Evolutionary conservation across 345 rosid genomes (phyloP), one percentile per base, ranked within the genome.

Genomic region (Sisymbrium irio): DNA sequence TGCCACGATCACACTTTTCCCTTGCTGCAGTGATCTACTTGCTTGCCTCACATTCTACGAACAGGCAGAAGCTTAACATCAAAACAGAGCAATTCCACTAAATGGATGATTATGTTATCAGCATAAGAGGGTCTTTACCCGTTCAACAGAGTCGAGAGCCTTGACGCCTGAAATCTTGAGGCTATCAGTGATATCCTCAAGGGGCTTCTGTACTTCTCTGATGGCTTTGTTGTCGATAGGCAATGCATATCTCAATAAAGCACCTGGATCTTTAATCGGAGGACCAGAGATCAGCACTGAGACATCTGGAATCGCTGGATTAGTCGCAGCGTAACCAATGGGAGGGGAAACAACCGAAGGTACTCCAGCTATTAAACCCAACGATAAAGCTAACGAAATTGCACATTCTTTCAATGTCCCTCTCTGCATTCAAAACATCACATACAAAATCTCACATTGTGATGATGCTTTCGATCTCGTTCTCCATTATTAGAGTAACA

Each of bases 261-360:
- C 91, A 45, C 81, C 96, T 0, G 99, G 99, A 47, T 95, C 99
- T 82, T 95, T 95, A 20, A 91, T 92, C 0, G 99, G 97, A 3
- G 99, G 99, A 18, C 97, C 99, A 3, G 99, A 95, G 71, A 95
- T 95, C 49, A 95, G 82, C 65, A 95, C 96, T 1, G 93, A 83
- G 11, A 94, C 72, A 62, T 94, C 91, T 36, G 93, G 81, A 79
- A 91, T 67, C 9, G 85, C 87, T 47, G 90, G 89, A 69, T 40
- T 80, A 1, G 62, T 75, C 46, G 73, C 80, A 2, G 89, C 89
- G 77, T 83, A 82, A 30, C 84, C 87, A 64, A 73, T 70, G 20
- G 82, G 73, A 42, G 85, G 76, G 73, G 59, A 54, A 69, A 73
- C 82, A 64, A 86, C 55, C 9, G 85, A 73, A 28, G 97, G 97